Evolutionary conservation across 345 rosid species (phyloP).

Genomic region (Nasturtium officinale): DNA sequence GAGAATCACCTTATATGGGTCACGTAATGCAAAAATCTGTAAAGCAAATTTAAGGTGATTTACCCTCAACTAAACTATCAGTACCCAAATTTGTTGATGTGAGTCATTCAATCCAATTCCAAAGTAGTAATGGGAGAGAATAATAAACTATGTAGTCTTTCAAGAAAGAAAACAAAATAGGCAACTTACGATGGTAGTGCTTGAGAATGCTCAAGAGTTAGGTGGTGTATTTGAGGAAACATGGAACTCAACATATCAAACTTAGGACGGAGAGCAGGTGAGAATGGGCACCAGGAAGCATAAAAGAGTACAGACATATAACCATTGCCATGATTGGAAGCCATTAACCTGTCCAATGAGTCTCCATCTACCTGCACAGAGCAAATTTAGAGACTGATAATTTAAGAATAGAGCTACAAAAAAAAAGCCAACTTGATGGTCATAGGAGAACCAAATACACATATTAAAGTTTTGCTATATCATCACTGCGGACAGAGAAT

Average conservation of each 20-base stretch:
- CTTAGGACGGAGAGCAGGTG: conserved; percentile 47
- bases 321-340: conserved; percentile 38
- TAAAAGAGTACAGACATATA: conserved; percentile 69
- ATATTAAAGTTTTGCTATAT: background rate
- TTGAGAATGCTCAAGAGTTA: conserved; percentile 70
- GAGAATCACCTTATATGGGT: too few relatives aligned
- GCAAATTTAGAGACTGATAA: conserved; percentile 6
- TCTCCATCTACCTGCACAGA: conserved; percentile 65
- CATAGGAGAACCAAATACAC: background rate
- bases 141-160: too few relatives aligned
- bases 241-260: conserved; percentile 66
- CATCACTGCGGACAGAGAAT: background rate
- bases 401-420: conserved; percentile 3
- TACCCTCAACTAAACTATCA: too few relatives aligned
- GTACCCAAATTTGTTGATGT: too few relatives aligned
- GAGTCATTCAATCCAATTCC: too few relatives aligned
- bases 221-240: conserved; percentile 85
- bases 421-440: background rate
- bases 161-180: background rate
- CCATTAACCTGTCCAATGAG: conserved; percentile 58
- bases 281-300: conserved; percentile 92
- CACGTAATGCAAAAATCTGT: too few relatives aligned
- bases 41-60: too few relatives aligned
- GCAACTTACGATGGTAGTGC: conserved; percentile 70
- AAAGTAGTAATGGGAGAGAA: too few relatives aligned